phyloP scores from a whole-genome alignment of 139 green algal species.

The Eudorina sp. region DNA sequence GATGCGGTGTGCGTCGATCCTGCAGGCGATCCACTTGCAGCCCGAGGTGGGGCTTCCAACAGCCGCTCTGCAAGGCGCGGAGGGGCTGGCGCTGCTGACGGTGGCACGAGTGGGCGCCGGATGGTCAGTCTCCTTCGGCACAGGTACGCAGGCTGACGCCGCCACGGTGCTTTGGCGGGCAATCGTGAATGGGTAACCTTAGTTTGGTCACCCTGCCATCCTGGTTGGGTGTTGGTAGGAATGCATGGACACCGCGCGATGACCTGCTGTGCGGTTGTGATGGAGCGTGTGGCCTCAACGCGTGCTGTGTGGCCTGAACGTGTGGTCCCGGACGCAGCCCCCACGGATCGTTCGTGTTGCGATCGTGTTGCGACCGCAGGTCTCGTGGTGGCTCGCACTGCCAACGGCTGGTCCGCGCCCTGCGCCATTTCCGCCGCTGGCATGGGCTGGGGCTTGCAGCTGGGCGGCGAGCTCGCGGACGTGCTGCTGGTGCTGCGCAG shows the following conservation, averaged over 20 bases:
- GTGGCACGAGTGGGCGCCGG: constrained; percentile 68
- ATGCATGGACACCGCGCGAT: too few relatives aligned
- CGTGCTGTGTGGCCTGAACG: too few relatives aligned
- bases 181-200: too few relatives aligned
- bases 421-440: constrained; percentile 63
- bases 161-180: too few relatives aligned
- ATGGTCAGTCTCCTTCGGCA: constrained; percentile 70
- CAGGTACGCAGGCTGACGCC: constrained; percentile 60
- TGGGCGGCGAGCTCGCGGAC: constrained; percentile 71
- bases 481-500: constrained; percentile 71
- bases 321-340: too few relatives aligned
- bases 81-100: constrained; percentile 71
- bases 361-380: constrained; percentile 49
- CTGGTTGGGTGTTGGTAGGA: too few relatives aligned
- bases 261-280: too few relatives aligned
- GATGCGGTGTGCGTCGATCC: not conserved
- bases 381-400: constrained; percentile 70
- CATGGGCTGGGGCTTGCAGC: constrained; percentile 74
- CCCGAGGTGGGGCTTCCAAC: constrained; percentile 66
- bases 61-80: constrained; percentile 62
- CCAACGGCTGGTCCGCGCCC: constrained; percentile 67
- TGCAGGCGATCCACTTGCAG: constrained; percentile 48
- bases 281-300: too few relatives aligned
- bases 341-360: too few relatives aligned
- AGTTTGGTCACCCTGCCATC: too few relatives aligned